These are phyloP conservation scores for Platanthera guangdongensis DNA, from an alignment of 106 monocot genomes.

Conservation along the genomic window DNA sequence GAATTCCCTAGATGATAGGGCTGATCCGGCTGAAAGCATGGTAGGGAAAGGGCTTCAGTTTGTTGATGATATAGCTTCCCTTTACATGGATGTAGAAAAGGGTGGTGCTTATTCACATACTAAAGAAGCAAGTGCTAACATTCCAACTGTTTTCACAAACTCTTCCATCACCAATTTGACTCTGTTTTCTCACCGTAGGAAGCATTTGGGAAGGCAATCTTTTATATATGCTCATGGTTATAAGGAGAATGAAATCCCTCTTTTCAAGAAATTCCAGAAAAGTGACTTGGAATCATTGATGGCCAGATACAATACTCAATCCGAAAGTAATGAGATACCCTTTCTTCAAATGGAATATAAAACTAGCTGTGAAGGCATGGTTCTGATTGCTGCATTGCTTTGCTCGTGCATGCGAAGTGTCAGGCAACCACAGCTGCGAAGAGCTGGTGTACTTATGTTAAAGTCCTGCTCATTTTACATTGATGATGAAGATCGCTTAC, in stretches of 20 bases:
- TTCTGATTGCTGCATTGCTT: constrained; percentile 75
- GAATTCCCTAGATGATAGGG: constrained; percentile 10
- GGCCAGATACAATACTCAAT: constrained; percentile 37
- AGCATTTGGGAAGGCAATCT: constrained; percentile 20
- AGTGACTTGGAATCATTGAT: constrained; percentile 55
- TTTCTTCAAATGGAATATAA: constrained; percentile 30
- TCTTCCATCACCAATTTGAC: constrained; percentile 4
- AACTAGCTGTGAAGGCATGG: constrained; percentile 76
- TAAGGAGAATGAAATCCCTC: constrained; percentile 30
- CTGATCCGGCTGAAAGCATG: constrained; percentile 13
- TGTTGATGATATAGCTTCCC: constrained; percentile 59
- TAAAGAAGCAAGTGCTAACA: constrained; percentile 14
- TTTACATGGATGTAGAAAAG: constrained; percentile 66
- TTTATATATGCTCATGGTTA: constrained; percentile 24
- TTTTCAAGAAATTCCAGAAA: constrained; percentile 55
- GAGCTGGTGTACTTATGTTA: constrained; percentile 60
- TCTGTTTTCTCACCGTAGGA: constrained; percentile 11
- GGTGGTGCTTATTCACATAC: constrained; percentile 14
- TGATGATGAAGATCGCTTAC: constrained; percentile 90
- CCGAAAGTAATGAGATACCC: constrained; percentile 47
- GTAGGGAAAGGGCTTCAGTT: constrained; percentile 36
- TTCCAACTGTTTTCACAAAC: constrained; percentile 1
- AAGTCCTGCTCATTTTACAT: constrained; percentile 68
- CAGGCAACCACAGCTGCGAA: constrained; percentile 85
- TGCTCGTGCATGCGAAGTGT: constrained; percentile 90